phyloP scores from a whole-genome alignment of 2,329 filamentous ascomycete genomes.

The Geosmithia morbida region DNA sequence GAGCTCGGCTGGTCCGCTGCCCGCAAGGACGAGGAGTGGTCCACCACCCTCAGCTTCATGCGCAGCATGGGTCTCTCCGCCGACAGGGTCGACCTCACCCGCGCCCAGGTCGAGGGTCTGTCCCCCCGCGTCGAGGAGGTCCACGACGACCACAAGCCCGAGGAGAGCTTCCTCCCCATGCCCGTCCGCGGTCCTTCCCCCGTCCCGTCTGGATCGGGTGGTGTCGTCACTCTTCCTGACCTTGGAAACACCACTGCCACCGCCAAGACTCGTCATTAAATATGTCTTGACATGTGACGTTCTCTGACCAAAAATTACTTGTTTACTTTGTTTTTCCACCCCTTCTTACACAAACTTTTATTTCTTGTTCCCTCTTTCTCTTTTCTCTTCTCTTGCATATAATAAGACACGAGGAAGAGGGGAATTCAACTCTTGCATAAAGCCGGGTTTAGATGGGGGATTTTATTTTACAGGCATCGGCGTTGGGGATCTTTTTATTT shows the following conservation, averaged over 20 bases:
- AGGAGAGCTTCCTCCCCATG: neutral
- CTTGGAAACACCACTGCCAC: neutral
- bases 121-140: neutral
- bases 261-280: neutral
- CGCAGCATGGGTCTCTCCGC: slow-evolving; percentile 26
- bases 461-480: no score
- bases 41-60: slow-evolving; percentile 32
- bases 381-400: no score
- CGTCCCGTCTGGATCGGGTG: neutral
- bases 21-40: slow-evolving; percentile 41
- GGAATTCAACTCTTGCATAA: no score
- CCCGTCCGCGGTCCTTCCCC: neutral
- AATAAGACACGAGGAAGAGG: no score
- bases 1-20: slow-evolving; percentile 50
- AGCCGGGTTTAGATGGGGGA: no score
- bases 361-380: no score
- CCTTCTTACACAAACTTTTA: no score
- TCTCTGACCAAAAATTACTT: neutral
- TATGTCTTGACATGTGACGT: no score
- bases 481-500: no score
- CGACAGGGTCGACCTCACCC: slow-evolving; percentile 2
- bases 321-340: neutral
- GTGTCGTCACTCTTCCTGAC: neutral
- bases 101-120: slow-evolving; percentile 1
- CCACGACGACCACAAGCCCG: neutral